These are phyloP conservation scores for Achlya hypogyna DNA, from an alignment of 352 stramenopile species.

Conservation along the genomic window DNA sequence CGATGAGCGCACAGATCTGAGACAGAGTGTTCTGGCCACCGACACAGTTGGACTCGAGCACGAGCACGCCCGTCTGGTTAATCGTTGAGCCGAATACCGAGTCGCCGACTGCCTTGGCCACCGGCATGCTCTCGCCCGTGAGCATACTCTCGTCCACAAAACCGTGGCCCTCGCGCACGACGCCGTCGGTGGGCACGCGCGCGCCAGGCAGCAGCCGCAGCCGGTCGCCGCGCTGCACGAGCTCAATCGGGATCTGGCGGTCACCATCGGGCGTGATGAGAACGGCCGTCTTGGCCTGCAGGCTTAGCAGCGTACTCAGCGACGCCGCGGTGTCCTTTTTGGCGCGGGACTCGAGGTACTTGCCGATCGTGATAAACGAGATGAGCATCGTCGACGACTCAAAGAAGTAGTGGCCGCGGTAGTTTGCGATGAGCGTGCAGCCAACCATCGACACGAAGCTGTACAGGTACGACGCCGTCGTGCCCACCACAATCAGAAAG, in stretches of 20 bases:
- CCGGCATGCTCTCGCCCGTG: conserved; percentile 27
- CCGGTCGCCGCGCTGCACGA: conserved; percentile 74
- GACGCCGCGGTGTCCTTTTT: conserved; percentile 79
- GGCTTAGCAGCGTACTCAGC: conserved; percentile 53
- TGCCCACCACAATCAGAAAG: conserved; percentile 78
- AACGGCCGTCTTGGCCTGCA: conserved; percentile 72
- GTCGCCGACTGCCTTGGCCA: conserved; percentile 38
- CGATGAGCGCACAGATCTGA: conserved; percentile 30
- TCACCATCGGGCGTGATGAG: conserved; percentile 45
- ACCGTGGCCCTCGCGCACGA: conserved; percentile 39
- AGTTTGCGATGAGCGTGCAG: conserved; percentile 43
- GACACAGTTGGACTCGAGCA: conserved; percentile 21
- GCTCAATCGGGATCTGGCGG: conserved; percentile 65
- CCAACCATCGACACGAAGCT: conserved; percentile 72
- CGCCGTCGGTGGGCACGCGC: conserved; percentile 74
- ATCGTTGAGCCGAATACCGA: conserved; percentile 78
- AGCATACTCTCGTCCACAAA: conserved; percentile 27
- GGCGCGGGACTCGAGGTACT: conserved; percentile 83
- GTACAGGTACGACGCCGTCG: conserved; percentile 80
- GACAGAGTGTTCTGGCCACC: conserved; percentile 62
- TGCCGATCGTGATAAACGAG: conserved; percentile 80
- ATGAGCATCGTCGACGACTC: conserved; percentile 80
- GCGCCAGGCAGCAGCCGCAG: conserved; percentile 59
- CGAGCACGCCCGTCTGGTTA: conserved; percentile 21
- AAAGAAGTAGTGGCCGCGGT: conserved; percentile 80